Base-by-base conservation (phyloP, 257 asterid genomes). In the Oldenlandia corymbosa region DNA sequence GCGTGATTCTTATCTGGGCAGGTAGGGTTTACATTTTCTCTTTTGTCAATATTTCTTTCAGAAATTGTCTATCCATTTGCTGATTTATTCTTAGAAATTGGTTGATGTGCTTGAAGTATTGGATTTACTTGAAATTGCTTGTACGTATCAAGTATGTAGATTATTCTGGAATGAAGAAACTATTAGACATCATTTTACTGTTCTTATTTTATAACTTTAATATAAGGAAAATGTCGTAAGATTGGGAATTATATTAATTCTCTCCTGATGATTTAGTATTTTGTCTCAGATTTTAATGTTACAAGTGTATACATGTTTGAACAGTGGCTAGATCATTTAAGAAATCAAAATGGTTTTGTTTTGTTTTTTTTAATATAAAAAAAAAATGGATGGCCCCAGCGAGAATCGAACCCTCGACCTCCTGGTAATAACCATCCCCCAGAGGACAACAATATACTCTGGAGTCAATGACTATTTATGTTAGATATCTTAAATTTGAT, bases 1-100 rank as follows among this genome's bases (percentile, higher is more conserved):
- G 47, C 83, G 90, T 66, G 90, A 82, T 82, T 82, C 96, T 30
- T 76, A 85, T 79, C 47, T 85, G 70, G 94, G 95, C 78, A 89
- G 99, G 99, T 92, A 73, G 13, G 76, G 37, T 32, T 48, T 58
- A 10, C 10, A 27, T 70, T 21, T 52, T 54, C 58, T 53, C 27
- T 62, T 28, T 34, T 34, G 4, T 34, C 9, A 34, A 43, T 54
- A n/a, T n/a, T 30, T 27, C 31, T 23, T 50, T 37, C 3, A 37
- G 10, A 50, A 64, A 57, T 46, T 48, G 46, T 46, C 45, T 57
- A 3, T 67, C 50, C 6, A 57, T 53, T 20, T 53, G 37, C 59
- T 34, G 39, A 34, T 34, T 34, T 34, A 39, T 10, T 43, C n/a
- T 50, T 1, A 34, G 18, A 36, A 41, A 24, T 43, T 32, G 46